phyloP scores from a whole-genome alignment of 805 yeast genomes.

The Suhomyces sp. region DNA sequence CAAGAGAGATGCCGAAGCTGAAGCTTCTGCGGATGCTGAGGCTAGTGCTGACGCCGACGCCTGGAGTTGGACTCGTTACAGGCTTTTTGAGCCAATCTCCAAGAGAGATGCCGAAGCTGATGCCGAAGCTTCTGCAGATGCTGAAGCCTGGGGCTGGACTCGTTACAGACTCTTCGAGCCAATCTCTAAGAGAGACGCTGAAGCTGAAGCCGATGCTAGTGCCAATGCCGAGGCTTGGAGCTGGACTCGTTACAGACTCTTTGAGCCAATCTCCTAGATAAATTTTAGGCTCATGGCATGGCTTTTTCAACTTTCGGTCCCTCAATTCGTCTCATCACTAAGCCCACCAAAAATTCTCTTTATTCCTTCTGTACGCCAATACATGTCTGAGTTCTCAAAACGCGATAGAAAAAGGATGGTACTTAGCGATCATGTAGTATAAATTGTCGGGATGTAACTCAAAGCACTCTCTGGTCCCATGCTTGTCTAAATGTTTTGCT shows the following conservation, averaged over 20 bases:
- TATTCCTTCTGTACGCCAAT: background rate
- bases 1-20: slow-evolving; percentile 15
- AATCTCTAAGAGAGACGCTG: slow-evolving; percentile 12
- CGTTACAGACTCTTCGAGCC: slow-evolving; percentile 5
- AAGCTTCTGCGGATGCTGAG: slow-evolving; percentile 2
- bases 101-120: slow-evolving; percentile 12
- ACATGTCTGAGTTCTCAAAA: background rate
- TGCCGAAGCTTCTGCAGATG: slow-evolving; percentile 8
- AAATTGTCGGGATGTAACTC: background rate
- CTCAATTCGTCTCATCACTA: background rate
- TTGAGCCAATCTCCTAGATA: slow-evolving; percentile 3
- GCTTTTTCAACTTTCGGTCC: background rate
- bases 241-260: slow-evolving; percentile 6
- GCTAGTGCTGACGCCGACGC: background rate
- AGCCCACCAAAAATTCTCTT: background rate
- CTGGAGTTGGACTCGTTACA: slow-evolving; percentile 5
- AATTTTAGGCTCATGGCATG: background rate
- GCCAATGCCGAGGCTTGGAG: slow-evolving; percentile 10
- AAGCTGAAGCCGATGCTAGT: slow-evolving; percentile 10
- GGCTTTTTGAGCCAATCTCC: slow-evolving; percentile 6
- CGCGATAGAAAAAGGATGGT: background rate
- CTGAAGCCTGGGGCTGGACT: slow-evolving; percentile 10
- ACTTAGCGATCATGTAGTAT: background rate
- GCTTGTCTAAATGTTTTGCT: no score
- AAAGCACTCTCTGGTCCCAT: background rate